Evolutionary conservation across 1,139 yeast genomes (phyloP).

Genomic region (Pichia sp.): DNA sequence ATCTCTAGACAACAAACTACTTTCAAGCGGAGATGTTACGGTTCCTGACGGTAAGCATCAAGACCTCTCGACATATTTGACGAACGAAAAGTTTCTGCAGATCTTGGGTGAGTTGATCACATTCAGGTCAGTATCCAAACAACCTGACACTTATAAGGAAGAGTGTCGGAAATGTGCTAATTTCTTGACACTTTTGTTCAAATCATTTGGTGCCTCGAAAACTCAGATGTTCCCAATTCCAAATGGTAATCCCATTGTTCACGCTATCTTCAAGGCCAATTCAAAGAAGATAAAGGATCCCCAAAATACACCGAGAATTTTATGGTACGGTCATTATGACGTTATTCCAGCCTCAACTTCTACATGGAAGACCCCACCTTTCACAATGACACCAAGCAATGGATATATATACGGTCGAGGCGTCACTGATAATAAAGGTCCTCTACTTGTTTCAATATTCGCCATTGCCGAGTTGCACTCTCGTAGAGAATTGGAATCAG

Average conservation of each 20-base stretch:
- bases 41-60: not conserved
- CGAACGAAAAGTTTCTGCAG: slow-evolving; percentile 59
- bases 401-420: slow-evolving; percentile 93
- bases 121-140: slow-evolving; percentile 73
- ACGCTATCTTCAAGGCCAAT: slow-evolving; percentile 59
- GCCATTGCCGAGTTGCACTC: slow-evolving; percentile 74
- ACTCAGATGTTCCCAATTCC: slow-evolving; percentile 69
- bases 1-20: not conserved
- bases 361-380: slow-evolving; percentile 84
- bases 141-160: slow-evolving; percentile 60
- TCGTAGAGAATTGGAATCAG: slow-evolving; percentile 53
- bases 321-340: slow-evolving; percentile 96
- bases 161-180: slow-evolving; percentile 88
- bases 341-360: slow-evolving; percentile 62
- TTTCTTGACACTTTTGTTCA: slow-evolving; percentile 58
- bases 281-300: slow-evolving; percentile 12
- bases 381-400: slow-evolving; percentile 64
- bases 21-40: not conserved
- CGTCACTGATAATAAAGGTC: slow-evolving; percentile 93
- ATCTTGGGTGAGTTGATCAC: slow-evolving; percentile 61
- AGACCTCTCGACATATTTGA: slow-evolving; percentile 13
- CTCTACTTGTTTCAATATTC: slow-evolving; percentile 81
- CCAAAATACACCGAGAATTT: slow-evolving; percentile 37
- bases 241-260: slow-evolving; percentile 79
- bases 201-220: slow-evolving; percentile 65